These are phyloP conservation scores for Macrolepiota fuliginosa DNA, from an alignment of 768 basidiomycete genomes.

Conservation along the genomic window DNA sequence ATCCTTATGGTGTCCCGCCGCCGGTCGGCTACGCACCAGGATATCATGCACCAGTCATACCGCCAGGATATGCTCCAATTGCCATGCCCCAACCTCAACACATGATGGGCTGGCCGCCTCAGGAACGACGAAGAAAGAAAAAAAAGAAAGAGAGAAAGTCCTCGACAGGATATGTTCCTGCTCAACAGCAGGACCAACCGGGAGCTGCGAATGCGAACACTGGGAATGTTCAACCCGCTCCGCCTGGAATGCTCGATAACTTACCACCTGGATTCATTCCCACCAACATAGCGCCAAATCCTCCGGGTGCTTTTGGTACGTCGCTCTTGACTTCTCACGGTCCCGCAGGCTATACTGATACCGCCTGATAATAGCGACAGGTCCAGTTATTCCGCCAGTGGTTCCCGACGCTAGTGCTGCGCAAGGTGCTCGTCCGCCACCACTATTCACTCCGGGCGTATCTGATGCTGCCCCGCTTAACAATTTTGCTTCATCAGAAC, in stretches of 20 bases:
- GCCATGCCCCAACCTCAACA: conserved; percentile 22
- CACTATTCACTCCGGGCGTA: conserved; percentile 14
- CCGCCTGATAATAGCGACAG: not conserved
- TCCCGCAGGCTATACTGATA: not conserved
- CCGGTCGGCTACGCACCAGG: conserved; percentile 4
- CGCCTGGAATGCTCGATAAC: conserved; percentile 21
- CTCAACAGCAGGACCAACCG: not conserved
- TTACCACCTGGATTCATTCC: conserved; percentile 23
- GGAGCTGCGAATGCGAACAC: not conserved
- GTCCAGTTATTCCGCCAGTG: conserved; percentile 15
- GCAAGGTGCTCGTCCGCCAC: conserved; percentile 15
- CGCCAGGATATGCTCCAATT: conserved; percentile 17
- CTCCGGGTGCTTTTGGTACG: conserved; percentile 15
- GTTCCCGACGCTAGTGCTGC: not conserved
- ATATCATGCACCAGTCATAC: conserved; percentile 17
- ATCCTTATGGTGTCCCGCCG: not conserved
- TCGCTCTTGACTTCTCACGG: not conserved
- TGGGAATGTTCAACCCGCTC: not conserved
- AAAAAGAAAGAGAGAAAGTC: conserved; percentile 8
- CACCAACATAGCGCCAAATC: conserved; percentile 14
- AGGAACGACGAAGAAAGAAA: conserved; percentile 16
- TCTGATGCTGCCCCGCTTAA: conserved; percentile 11
- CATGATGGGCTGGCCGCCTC: conserved; percentile 17
- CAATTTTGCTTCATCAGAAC: conserved; percentile 11
- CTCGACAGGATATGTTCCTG: conserved; percentile 14